These are phyloP conservation scores for Russula dissimulans DNA, from an alignment of 768 basidiomycete species.

Conservation along the genomic window DNA sequence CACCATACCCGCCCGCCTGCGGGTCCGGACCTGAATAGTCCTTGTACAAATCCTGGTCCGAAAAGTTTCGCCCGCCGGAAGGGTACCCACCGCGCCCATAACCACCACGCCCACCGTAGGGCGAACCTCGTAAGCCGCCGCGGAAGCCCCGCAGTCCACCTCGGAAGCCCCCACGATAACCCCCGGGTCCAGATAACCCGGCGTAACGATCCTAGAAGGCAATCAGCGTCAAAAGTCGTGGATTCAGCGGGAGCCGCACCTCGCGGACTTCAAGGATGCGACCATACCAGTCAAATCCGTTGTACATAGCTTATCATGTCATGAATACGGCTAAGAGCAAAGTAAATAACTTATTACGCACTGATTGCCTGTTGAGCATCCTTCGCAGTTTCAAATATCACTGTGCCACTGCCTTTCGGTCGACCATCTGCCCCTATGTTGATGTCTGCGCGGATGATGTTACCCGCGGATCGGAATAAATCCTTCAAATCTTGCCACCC, in stretches of 20 bases:
- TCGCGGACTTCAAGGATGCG: constrained; percentile 92
- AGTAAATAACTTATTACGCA: constrained; percentile 31
- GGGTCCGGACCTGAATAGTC: constrained; percentile 89
- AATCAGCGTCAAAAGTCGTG: not conserved
- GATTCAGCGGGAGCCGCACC: constrained; percentile 34
- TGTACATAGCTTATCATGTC: constrained; percentile 69
- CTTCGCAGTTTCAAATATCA: constrained; percentile 85
- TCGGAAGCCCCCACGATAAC: constrained; percentile 46
- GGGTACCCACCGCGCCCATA: constrained; percentile 48
- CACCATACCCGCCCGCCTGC: constrained; percentile 33
- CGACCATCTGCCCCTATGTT: constrained; percentile 88
- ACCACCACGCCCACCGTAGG: constrained; percentile 44
- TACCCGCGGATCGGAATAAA: constrained; percentile 89
- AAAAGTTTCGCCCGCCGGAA: constrained; percentile 55
- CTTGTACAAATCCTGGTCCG: constrained; percentile 83
- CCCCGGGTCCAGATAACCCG: constrained; percentile 62
- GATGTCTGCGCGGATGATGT: constrained; percentile 92
- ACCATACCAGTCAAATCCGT: constrained; percentile 97
- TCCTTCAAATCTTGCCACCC: constrained; percentile 99
- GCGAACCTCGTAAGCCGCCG: constrained; percentile 43
- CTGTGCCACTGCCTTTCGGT: constrained; percentile 96
- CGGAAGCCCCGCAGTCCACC: constrained; percentile 32
- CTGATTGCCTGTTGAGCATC: constrained; percentile 91
- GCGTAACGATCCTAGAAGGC: constrained; percentile 71
- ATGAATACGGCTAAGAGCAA: not conserved